phyloP scores from a whole-genome alignment of 2,329 filamentous ascomycete genomes.

The Ilyonectria robusta region DNA sequence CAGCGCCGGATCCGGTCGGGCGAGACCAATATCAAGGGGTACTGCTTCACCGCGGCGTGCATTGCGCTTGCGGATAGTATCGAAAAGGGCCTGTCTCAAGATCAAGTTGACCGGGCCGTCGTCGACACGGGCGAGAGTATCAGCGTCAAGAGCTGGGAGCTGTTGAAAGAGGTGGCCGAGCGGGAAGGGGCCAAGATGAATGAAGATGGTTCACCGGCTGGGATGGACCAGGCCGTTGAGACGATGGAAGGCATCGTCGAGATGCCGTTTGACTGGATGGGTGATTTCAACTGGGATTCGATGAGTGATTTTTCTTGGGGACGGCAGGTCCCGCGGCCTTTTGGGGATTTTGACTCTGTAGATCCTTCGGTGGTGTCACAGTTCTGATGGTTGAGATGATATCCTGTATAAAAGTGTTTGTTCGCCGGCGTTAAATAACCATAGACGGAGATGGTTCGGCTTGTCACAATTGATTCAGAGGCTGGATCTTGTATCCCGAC shows the following conservation, averaged over 20 bases:
- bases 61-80: constrained; percentile 55
- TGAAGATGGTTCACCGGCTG: constrained; percentile 27
- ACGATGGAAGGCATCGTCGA: constrained; percentile 44
- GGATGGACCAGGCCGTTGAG: constrained; percentile 19
- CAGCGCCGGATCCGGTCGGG: constrained; percentile 56
- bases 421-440: not conserved
- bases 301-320: constrained; percentile 40
- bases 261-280: constrained; percentile 47
- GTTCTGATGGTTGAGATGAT: constrained; percentile 11
- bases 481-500: not conserved
- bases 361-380: constrained; percentile 17
- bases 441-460: not conserved
- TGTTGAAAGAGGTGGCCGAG: constrained; percentile 54
- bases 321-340: constrained; percentile 8
- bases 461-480: not conserved
- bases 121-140: constrained; percentile 41
- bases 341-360: constrained; percentile 18
- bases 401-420: not conserved
- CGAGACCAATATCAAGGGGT: constrained; percentile 61
- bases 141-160: constrained; percentile 47
- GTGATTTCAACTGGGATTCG: constrained; percentile 41
- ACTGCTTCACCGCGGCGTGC: constrained; percentile 53
- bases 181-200: constrained; percentile 36
- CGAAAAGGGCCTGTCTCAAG: constrained; percentile 45
- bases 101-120: constrained; percentile 51